These are phyloP conservation scores for Phoenix roebelenii DNA, from an alignment of 176 grass and related monocot species.

Conservation along the genomic window DNA sequence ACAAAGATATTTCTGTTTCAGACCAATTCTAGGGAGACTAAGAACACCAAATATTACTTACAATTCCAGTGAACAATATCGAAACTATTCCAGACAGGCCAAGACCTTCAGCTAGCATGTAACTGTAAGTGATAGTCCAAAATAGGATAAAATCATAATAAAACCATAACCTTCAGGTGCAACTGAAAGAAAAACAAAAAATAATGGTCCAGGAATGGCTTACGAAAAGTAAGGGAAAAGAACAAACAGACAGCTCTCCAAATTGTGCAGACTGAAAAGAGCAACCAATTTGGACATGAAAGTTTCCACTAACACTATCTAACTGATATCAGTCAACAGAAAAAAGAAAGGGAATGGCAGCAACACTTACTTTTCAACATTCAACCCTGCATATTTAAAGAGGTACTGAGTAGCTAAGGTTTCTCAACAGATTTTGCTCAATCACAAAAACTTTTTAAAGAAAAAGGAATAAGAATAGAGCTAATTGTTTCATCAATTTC, in stretches of 20 bases:
- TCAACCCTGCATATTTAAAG: slow-evolving; percentile 96
- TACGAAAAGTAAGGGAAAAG: slow-evolving; percentile 99
- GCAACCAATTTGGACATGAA: slow-evolving; percentile 11
- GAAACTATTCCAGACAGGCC: slow-evolving; percentile 97
- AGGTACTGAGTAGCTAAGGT: slow-evolving; percentile 79
- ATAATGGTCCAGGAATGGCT: slow-evolving; percentile 26
- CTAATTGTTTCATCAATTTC: no score
- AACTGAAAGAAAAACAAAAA: neutral
- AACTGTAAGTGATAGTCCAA: slow-evolving; percentile 44
- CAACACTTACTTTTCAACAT: slow-evolving; percentile 84
- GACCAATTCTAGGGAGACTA: neutral
- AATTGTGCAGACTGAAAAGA: slow-evolving; percentile 74
- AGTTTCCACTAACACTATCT: no score
- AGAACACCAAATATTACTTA: slow-evolving; percentile 24
- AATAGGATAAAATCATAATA: neutral
- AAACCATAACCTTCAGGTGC: no score
- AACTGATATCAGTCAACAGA: no score
- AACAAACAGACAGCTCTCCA: slow-evolving; percentile 98
- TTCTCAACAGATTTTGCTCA: slow-evolving; percentile 20
- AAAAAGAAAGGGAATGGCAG: slow-evolving; percentile 5
- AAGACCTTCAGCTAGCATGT: slow-evolving; percentile 98
- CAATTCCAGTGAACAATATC: slow-evolving; percentile 96
- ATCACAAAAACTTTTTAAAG: neutral
- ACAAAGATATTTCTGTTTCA: neutral
- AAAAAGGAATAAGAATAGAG: neutral